Conservation (phyloP, 1,284 basidiomycete species). For the Ustilago cynodontis region DNA sequence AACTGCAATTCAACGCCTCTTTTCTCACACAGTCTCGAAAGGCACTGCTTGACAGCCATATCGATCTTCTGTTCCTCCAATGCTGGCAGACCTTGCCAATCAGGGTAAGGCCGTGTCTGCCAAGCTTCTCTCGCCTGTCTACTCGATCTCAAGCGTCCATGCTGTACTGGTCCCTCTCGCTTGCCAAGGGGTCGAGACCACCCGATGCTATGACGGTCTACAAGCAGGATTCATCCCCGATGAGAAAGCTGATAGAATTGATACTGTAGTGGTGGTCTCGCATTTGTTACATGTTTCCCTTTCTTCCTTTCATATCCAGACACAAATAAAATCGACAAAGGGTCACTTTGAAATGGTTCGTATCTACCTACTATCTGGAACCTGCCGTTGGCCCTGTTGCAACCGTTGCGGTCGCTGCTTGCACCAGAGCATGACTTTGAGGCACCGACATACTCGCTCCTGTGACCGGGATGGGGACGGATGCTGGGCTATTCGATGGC, state of each 20-base stretch:
- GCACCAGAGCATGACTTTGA: slow-evolving; percentile 28
- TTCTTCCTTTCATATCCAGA: not conserved
- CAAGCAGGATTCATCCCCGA: not conserved
- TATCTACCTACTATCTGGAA: too few species aligned
- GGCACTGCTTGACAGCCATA: not conserved
- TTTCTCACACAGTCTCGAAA: not conserved
- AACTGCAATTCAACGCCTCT: not conserved
- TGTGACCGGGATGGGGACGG: slow-evolving; percentile 18
- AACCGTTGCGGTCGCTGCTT: slow-evolving; percentile 10
- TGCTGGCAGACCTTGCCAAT: not conserved
- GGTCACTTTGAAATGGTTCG: too few species aligned
- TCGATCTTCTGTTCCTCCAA: not conserved
- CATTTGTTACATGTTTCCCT: not conserved
- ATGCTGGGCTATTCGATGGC: slow-evolving; percentile 21
- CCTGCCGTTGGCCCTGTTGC: not conserved
- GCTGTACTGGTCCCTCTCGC: not conserved
- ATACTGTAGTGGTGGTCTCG: not conserved
- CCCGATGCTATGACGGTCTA: not conserved
- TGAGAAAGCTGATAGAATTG: not conserved
- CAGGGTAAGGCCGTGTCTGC: not conserved
- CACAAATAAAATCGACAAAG: not conserved
- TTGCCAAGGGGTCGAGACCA: not conserved
- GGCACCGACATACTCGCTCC: slow-evolving; percentile 23
- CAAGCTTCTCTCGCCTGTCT: not conserved
- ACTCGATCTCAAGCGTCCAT: too few species aligned